Conservation (phyloP, 2,329 filamentous ascomycete species). For the Aspergillus candidus region DNA sequence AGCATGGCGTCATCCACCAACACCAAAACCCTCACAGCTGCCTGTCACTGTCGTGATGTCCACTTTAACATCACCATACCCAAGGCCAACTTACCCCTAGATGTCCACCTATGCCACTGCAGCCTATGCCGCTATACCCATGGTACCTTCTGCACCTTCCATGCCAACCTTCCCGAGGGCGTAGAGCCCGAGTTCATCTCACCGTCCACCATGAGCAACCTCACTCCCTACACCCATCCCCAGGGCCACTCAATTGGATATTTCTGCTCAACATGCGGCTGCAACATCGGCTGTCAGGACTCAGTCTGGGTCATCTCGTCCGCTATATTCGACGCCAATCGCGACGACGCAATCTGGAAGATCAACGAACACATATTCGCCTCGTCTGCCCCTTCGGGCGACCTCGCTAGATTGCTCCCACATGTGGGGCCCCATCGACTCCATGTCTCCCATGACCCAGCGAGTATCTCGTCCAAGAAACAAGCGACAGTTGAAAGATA, state of each 20-base stretch:
- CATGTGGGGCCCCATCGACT: slow-evolving; percentile 12
- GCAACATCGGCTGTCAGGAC: slow-evolving; percentile 22
- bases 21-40: slow-evolving; percentile 16
- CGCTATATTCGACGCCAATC: slow-evolving; percentile 18
- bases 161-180: slow-evolving; percentile 16
- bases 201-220: slow-evolving; percentile 13
- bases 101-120: slow-evolving; percentile 41
- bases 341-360: slow-evolving; percentile 12
- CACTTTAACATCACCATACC: slow-evolving; percentile 33
- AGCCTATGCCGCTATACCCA: slow-evolving; percentile 38
- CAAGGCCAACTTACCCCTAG: slow-evolving; percentile 30
- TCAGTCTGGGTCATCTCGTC: slow-evolving; percentile 18
- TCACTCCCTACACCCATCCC: slow-evolving; percentile 28
- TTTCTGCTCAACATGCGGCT: slow-evolving; percentile 43
- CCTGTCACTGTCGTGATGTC: slow-evolving; percentile 20
- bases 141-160: slow-evolving; percentile 28
- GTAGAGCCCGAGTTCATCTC: slow-evolving; percentile 19
- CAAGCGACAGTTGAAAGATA: neutral
- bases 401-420: slow-evolving; percentile 14
- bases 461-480: neutral
- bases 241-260: slow-evolving; percentile 24
- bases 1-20: neutral
- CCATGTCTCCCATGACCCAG: slow-evolving; percentile 1
- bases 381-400: slow-evolving; percentile 12
- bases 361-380: slow-evolving; percentile 17